phyloP scores from a whole-genome alignment of 345 rosid genomes.

The Lepidium didymum region DNA sequence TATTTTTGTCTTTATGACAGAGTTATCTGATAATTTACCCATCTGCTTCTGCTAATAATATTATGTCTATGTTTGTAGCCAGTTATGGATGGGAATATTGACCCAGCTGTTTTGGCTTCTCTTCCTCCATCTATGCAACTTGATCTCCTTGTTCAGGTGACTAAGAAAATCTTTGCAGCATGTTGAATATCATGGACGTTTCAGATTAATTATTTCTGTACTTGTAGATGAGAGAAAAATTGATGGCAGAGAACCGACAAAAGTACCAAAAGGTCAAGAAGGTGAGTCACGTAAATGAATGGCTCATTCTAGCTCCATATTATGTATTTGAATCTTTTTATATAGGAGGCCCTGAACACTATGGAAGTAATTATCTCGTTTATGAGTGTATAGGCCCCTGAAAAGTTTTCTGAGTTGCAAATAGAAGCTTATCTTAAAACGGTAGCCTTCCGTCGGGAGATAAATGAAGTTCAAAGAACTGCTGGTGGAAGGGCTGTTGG shows the following conservation, averaged over 20 bases:
- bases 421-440: conserved; percentile 91
- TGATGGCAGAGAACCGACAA: conserved; percentile 97
- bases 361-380: neutral
- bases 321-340: neutral
- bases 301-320: neutral
- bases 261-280: conserved; percentile 92
- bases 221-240: conserved; percentile 82
- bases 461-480: conserved; percentile 83
- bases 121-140: conserved; percentile 92
- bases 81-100: conserved; percentile 53
- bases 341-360: neutral
- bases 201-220: neutral
- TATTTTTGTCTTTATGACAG: neutral
- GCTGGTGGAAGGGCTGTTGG: conserved; percentile 79
- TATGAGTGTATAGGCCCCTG: conserved; percentile 58
- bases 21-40: neutral
- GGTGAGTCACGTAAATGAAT: conserved; percentile 35
- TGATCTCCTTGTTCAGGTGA: conserved; percentile 86
- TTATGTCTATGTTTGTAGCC: conserved; percentile 32
- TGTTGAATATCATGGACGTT: conserved; percentile 9
- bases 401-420: conserved; percentile 87
- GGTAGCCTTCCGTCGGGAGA: conserved; percentile 93
- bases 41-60: conserved; percentile 6
- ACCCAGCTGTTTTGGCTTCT: conserved; percentile 80
- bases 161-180: conserved; percentile 19